Base-by-base conservation (phyloP, 2,329 filamentous ascomycete genomes). In the Nigrospora osmanthi region DNA sequence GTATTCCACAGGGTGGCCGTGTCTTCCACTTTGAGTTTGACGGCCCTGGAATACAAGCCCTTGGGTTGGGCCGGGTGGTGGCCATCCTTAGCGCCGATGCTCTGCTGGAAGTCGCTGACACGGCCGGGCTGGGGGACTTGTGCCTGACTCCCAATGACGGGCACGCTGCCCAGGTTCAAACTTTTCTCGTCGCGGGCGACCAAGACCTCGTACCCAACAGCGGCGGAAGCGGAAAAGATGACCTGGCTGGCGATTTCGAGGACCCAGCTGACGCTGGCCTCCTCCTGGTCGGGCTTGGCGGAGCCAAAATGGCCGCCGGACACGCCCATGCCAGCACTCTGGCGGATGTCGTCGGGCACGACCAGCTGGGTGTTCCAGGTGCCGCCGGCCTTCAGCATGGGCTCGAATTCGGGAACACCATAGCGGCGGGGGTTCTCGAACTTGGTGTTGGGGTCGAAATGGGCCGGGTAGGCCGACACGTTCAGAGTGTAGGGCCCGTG, bases 401-500 rank as follows among this genome's bases (percentile, higher is more conserved):
- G 91, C 67, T 98, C 93, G 58, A 93, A 98, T 56, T 95, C 87
- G 14, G 93, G 93, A 1, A 85, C 76, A 39, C 87, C 88, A 68
- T 89, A 83, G 43, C 74, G 73, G 43, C 81, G 77, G 1, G 84
- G 76, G 42, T 83, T 74, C 47, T 83, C 78, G 54, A 86, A 83
- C 61, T 88, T 89, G 52, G 75, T 71, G 65, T 95, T 89, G 2
- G 91, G 89, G 57, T 90, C 78, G 69, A 93, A 97, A 39, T 75
- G 80, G 14, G 86, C 76, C 1, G 91, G 89, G 57, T 94, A 95
- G 19, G 89, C 87, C 42, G 90, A 83, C 40, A 90, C 85, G 57
- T 89, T 89, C 34, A 97, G 76, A 1, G 84, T 94, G 62, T 98
- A 98, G 1, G 93, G 93, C 0, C 93, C 93, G 67, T 96, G 93